These are phyloP conservation scores for Fusarium multiceps DNA, from an alignment of 2,329 filamentous ascomycete species.

Conservation along the genomic window DNA sequence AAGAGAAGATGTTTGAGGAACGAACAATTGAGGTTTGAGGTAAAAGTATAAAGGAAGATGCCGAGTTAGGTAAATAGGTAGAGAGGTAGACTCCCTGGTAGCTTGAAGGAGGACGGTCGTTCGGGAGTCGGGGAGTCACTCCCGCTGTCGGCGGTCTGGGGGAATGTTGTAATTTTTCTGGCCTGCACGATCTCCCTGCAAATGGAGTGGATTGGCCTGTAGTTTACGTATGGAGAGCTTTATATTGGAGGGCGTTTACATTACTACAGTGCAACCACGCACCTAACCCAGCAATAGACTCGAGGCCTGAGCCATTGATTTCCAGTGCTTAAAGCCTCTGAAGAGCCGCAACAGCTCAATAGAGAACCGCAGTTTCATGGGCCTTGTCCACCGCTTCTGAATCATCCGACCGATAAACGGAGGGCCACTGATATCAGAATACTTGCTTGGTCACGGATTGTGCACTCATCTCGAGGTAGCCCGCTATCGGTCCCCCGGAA, in stretches of 20 bases:
- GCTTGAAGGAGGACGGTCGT: constrained; percentile 20
- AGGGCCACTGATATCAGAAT: constrained; percentile 31
- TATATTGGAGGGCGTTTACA: constrained; percentile 8
- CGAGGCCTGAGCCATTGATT: constrained; percentile 3
- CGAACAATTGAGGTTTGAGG: constrained; percentile 12
- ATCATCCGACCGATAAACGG: constrained; percentile 43
- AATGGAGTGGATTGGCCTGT: neutral
- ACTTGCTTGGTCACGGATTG: constrained; percentile 7
- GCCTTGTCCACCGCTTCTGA: constrained; percentile 40
- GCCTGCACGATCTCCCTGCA: constrained; percentile 25
- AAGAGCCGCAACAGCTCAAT: neutral
- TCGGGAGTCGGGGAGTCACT: constrained; percentile 47
- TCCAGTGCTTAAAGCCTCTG: constrained; percentile 9
- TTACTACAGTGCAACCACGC: neutral
- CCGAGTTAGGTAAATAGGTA: constrained; percentile 18
- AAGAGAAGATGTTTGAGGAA: constrained; percentile 12
- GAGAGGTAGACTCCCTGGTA: neutral
- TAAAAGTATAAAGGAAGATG: constrained; percentile 13
- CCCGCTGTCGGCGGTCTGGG: constrained; percentile 45
- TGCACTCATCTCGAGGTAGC: constrained; percentile 22
- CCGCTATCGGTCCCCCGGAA: constrained; percentile 30
- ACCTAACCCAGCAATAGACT: neutral
- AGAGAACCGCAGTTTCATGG: constrained; percentile 9
- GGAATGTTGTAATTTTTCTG: constrained; percentile 24
- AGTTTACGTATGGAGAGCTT: neutral